Conservation (phyloP, 1,284 basidiomycete species). For the Ustilago loliicola region DNA sequence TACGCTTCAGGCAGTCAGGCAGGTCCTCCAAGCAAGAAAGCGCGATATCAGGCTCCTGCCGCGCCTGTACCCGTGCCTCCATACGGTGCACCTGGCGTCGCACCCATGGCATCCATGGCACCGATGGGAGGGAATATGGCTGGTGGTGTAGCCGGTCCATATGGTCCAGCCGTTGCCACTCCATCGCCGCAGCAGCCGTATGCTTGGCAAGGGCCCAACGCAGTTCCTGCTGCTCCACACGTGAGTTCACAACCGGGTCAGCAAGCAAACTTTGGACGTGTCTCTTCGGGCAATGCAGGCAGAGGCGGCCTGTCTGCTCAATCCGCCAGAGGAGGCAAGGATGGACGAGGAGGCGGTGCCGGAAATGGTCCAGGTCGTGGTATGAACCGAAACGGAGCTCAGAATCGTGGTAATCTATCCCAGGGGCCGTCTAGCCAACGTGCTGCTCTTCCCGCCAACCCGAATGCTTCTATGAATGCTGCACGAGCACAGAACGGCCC, state of each 20-base stretch:
- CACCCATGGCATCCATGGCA: conserved; percentile 11
- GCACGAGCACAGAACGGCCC: conserved; percentile 26
- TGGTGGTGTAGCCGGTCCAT: conserved; percentile 5
- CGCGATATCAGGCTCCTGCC: conserved; percentile 30
- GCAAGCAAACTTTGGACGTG: conserved; percentile 20
- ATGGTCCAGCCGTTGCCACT: conserved; percentile 3
- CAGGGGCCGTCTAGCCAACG: conserved; percentile 14
- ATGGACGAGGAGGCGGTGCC: conserved; percentile 6
- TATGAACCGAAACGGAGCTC: conserved; percentile 24
- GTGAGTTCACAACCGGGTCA: conserved; percentile 27
- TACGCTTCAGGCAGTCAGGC: conserved; percentile 30
- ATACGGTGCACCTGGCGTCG: conserved; percentile 10
- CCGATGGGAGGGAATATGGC: conserved; percentile 6
- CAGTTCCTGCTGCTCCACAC: conserved; percentile 23
- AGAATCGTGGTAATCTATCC: conserved; percentile 23
- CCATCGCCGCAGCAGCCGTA: conserved; percentile 28
- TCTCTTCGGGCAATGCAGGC: conserved; percentile 15
- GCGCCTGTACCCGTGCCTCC: conserved; percentile 9
- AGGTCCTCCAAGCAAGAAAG: conserved; percentile 43
- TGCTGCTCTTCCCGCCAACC: conserved; percentile 33
- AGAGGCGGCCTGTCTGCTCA: conserved; percentile 4
- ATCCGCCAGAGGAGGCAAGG: conserved; percentile 9
- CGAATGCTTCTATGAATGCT: conserved; percentile 18
- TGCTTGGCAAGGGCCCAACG: conserved; percentile 29
- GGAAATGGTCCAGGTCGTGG: conserved; percentile 12